Evolutionary conservation across 257 asterid species (phyloP), one percentile per base, ranked within the genome.

Genomic region (Solanum sitiens): DNA sequence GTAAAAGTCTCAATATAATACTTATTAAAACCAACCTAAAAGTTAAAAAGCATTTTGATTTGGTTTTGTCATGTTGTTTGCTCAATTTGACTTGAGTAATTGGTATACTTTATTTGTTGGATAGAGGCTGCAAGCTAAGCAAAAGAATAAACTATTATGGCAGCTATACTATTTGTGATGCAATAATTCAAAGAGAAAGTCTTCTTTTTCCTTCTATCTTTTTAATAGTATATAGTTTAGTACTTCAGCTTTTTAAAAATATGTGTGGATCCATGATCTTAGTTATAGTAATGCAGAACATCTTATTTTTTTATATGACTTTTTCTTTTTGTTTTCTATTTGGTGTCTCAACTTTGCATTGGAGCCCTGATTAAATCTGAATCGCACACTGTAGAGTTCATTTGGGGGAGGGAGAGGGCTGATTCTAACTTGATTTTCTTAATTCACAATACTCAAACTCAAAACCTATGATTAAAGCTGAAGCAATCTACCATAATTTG

Each of bases 111-210:
- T 16, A 39, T 47, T 47, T 47, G 27, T 47, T 80, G 11, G 44
- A 80, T 47, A 27, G 85, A 80, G 42, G 85, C 27, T 3, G 85
- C 85, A 47, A 80, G 85, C 85, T 80, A 47, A 80, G 30, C 44
- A 30, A 47, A 45, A 14, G 20, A 80, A 27, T 47, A 80, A 80
- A 80, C 85, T 27, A 47, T 44, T 47, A 80, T 27, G 85, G 44
- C 42, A 47, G 68, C 85, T 47, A 47, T 47, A 30, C 85, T 80
- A 45, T 30, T 47, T 80, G 42, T 47, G 85, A 47, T 47, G 30
- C 85, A 47, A 80, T 47, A 47, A 80, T 80, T 80, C 68, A 80
- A 47, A 47, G 68, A 30, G 42, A 47, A 80, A 80, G 85, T 80
- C 68, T 30, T 50, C 85, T 30, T 80, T 47, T 30, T 25, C 39